A percentile compares a stretch with the other conserved stretches of the same genome.
These are phyloP conservation scores for Irpex sp. DNA, from an alignment of 1,284 basidiomycete genomes.

Conservation along the genomic window DNA sequence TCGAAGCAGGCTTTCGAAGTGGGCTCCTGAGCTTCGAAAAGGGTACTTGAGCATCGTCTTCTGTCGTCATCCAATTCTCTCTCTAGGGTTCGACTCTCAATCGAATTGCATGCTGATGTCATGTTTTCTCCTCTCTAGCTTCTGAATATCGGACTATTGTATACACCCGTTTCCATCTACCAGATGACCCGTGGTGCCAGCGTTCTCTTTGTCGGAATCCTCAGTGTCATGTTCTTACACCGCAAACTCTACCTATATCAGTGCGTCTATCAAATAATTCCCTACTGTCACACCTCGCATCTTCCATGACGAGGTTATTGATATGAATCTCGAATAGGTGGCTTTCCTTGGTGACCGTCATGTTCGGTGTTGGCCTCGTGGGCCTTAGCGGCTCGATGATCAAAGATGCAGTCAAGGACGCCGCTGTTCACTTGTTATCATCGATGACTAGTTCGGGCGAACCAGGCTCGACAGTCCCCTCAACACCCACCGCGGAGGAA, in stretches of 20 bases:
- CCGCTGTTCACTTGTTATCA: conserved; percentile 9
- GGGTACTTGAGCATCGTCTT: not conserved
- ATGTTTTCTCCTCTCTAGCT: conserved; percentile 44
- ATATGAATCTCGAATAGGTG: conserved; percentile 54
- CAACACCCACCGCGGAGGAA: conserved; percentile 43
- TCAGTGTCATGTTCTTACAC: conserved; percentile 90
- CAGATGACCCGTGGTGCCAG: conserved; percentile 98
- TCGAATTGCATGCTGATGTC: conserved; percentile 10
- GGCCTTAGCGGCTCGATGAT: conserved; percentile 89
- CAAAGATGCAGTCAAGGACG: conserved; percentile 65
- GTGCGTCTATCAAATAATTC: conserved; percentile 34
- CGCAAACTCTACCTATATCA: conserved; percentile 80
- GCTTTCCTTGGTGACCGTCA: conserved; percentile 88
- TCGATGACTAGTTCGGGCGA: conserved; percentile 6
- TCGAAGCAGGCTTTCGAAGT: not conserved
- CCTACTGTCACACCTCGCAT: conserved; percentile 7
- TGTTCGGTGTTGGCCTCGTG: conserved; percentile 87
- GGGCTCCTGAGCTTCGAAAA: not conserved
- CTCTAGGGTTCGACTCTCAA: not conserved
- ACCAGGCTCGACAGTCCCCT: conserved; percentile 11
- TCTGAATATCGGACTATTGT: conserved; percentile 94
- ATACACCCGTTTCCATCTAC: conserved; percentile 96
- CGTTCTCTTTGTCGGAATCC: conserved; percentile 93
- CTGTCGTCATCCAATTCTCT: not conserved
- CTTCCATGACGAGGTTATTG: not conserved